phyloP scores from a whole-genome alignment of 2,329 filamentous ascomycete species.

The Ophiocordyceps camponoti-leonardi region DNA sequence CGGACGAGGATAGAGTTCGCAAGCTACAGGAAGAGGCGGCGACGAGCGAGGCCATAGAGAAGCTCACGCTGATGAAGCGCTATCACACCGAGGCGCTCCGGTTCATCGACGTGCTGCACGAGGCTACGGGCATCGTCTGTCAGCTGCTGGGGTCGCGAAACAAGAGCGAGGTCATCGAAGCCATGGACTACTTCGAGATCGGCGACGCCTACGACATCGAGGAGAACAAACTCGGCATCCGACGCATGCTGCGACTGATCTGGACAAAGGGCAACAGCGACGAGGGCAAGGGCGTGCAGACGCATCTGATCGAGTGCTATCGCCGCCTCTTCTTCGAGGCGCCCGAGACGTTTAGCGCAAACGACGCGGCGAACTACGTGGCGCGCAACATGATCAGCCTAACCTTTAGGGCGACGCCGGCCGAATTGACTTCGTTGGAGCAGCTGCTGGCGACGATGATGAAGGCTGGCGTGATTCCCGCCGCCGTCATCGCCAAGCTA shows the following conservation, averaged over 20 bases:
- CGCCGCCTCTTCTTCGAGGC: slow-evolving; percentile 92
- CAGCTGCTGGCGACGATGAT: slow-evolving; percentile 96
- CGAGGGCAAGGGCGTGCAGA: slow-evolving; percentile 94
- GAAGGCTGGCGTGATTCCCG: slow-evolving; percentile 75
- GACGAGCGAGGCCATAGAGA: slow-evolving; percentile 74
- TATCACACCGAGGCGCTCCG: slow-evolving; percentile 88
- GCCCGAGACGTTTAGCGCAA: slow-evolving; percentile 69
- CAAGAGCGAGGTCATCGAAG: slow-evolving; percentile 96
- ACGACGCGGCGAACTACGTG: slow-evolving; percentile 88
- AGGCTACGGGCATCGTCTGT: slow-evolving; percentile 62
- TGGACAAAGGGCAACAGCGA: slow-evolving; percentile 99
- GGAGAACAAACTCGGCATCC: slow-evolving; percentile 79
- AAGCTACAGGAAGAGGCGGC: slow-evolving; percentile 78
- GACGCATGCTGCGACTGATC: slow-evolving; percentile 89
- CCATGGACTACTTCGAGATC: slow-evolving; percentile 95
- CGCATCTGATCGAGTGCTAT: slow-evolving; percentile 93
- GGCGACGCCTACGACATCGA: slow-evolving; percentile 94
- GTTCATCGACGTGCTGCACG: slow-evolving; percentile 84
- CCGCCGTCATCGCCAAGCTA: slow-evolving; percentile 74
- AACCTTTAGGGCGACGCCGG: slow-evolving; percentile 87
- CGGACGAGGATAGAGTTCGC: slow-evolving; percentile 59
- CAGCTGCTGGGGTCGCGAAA: slow-evolving; percentile 87
- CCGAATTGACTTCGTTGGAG: slow-evolving; percentile 87
- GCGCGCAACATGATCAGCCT: slow-evolving; percentile 98
- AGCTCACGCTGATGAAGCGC: slow-evolving; percentile 70